phyloP scores from a whole-genome alignment of 148 eudicot genomes.

The Oxyria digyna region DNA sequence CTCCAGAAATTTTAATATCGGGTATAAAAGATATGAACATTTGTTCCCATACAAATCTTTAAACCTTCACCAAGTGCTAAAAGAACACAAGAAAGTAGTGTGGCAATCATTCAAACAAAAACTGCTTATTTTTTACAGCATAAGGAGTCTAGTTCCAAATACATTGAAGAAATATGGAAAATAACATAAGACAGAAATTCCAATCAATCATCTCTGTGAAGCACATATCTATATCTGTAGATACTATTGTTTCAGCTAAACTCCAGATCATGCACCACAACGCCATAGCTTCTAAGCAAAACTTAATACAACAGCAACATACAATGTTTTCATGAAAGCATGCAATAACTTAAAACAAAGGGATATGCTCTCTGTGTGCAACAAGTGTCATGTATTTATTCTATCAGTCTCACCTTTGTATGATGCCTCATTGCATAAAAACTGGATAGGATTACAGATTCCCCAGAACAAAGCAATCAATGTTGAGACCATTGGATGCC shows the following conservation, averaged over 20 bases:
- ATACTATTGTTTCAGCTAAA: not conserved
- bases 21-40: too few species aligned
- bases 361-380: not conserved
- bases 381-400: constrained; percentile 3
- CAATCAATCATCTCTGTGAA: not conserved
- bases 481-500: constrained; percentile 85
- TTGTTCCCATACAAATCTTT: too few species aligned
- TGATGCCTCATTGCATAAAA: not conserved
- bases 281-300: not conserved
- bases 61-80: too few species aligned
- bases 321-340: not conserved
- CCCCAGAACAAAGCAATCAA: constrained; percentile 11
- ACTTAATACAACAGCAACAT: not conserved
- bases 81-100: not conserved
- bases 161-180: not conserved
- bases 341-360: not conserved
- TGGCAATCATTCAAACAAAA: not conserved
- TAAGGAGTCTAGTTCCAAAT: not conserved
- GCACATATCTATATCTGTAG: not conserved
- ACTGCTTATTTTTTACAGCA: not conserved
- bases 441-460: constrained; percentile 1
- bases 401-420: not conserved
- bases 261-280: not conserved
- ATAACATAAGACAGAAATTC: not conserved
- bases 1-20: too few species aligned